Percentiles rank a stretch among this genome's conserved stretches.
Conservation (phyloP, 2,329 filamentous ascomycete genomes). For the Juglanconis oblonga region DNA sequence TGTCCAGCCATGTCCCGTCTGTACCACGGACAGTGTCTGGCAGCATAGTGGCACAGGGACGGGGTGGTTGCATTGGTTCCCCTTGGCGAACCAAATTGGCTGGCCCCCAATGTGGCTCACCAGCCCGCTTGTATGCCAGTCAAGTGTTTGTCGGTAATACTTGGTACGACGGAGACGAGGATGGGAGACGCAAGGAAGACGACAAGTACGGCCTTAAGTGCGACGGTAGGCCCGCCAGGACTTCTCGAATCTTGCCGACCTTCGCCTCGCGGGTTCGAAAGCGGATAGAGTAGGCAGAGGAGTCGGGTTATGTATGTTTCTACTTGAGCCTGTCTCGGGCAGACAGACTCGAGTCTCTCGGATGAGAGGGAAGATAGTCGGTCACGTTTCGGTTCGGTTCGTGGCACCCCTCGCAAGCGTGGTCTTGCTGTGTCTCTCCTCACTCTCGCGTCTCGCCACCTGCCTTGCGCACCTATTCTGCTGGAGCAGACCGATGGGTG, state of each 20-base stretch:
- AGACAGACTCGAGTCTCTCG: not conserved
- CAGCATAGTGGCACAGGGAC: conserved; percentile 9
- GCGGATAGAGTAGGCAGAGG: not conserved
- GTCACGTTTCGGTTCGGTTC: conserved; percentile 3
- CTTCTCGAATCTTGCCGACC: not conserved
- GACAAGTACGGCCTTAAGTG: conserved; percentile 15
- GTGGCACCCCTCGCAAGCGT: conserved; percentile 5
- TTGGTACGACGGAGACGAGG: conserved; percentile 4
- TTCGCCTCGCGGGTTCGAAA: conserved; percentile 10
- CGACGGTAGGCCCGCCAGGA: not conserved
- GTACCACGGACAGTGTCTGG: conserved; percentile 13
- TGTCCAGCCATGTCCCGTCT: conserved; percentile 13
- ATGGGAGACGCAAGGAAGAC: not conserved
- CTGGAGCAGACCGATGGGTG: not conserved
- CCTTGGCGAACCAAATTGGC: conserved; percentile 6
- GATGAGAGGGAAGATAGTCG: not conserved
- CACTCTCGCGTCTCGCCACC: not conserved
- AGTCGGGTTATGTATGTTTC: conserved; percentile 13
- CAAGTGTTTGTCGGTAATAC: conserved; percentile 9
- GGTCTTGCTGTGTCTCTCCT: conserved; percentile 2
- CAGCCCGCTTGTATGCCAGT: not conserved
- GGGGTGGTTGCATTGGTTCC: conserved; percentile 7
- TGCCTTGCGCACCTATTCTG: not conserved
- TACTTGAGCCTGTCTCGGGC: conserved; percentile 18
- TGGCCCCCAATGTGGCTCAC: not conserved